Base-by-base conservation (phyloP, 441 rosid species). In the Geranium incanum region DNA sequence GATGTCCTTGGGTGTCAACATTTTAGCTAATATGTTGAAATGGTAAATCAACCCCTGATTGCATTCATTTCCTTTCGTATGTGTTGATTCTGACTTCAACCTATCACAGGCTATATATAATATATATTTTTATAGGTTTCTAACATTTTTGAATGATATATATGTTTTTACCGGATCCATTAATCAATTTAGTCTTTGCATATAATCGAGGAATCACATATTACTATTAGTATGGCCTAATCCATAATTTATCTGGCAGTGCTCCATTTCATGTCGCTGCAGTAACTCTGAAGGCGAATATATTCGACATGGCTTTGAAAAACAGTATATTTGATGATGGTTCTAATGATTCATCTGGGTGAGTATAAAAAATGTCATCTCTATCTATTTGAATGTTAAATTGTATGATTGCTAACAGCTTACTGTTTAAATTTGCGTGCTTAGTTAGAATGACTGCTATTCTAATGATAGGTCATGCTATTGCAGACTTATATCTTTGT, bases 1-100 rank as follows among this genome's bases (percentile, higher is more conserved):
- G 75, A 83, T 87, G 89, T 90, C 98, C 73, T 76, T 86, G 91
- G 88, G 89, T 76, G 77, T 88, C 75, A 78, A 84, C 85, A 84
- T 92, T 78, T 83, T 92, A 77, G 85, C 91, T 55, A 86, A 81
- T 84, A 85, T 95, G 84, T 70, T 89, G 80, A 87, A 78, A 81
- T 86, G 99, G 98, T 91, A 87, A 82, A 62, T 71, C 19, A 36
- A 23, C 59, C 28, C n/a, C 7, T 67, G 38, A 48, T 67, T 66
- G 57, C 69, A 33, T 66, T 73, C 21, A 55, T 16, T 55, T 16
- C 21, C 62, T 55, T 55, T 55, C 5, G n/a, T 55, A 21, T 55
- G 23, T 4, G 21, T 55, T 28, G 33, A 28, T 28, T 55, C 60
- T 52, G 60, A 48, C 16, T 48, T 48, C 18, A 3, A 50, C 59